Percentiles rank a stretch among this genome's conserved stretches.
phyloP scores from a whole-genome alignment of 106 monocot genomes.

The Phalaenopsis equestris region DNA sequence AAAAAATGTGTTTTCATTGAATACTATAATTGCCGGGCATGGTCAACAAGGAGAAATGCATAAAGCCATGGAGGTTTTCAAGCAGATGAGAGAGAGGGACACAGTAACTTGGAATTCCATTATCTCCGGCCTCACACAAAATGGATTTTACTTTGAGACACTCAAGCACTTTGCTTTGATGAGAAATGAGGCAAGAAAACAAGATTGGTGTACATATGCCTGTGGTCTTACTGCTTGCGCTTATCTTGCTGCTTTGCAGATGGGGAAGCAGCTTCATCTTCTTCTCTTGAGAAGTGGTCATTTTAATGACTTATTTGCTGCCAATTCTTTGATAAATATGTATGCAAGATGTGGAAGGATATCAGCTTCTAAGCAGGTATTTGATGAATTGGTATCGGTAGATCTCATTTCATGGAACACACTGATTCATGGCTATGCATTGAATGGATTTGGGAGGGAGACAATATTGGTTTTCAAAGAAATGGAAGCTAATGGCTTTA shows the following conservation, averaged over 20 bases:
- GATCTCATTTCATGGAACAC: constrained; percentile 71
- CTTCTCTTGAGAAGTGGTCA: constrained; percentile 24
- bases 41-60: constrained; percentile 24
- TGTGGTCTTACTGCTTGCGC: constrained; percentile 52
- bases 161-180: constrained; percentile 36
- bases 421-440: constrained; percentile 44
- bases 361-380: constrained; percentile 22
- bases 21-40: constrained; percentile 32
- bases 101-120: constrained; percentile 30
- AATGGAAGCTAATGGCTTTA: constrained; percentile 11
- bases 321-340: constrained; percentile 57
- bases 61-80: constrained; percentile 20
- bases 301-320: constrained; percentile 31
- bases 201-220: constrained; percentile 53
- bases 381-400: constrained; percentile 22
- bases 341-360: constrained; percentile 64
- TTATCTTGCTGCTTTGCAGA: constrained; percentile 39
- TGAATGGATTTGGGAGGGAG: constrained; percentile 27
- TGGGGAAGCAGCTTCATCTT: constrained; percentile 41
- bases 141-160: constrained; percentile 22
- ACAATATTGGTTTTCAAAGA: constrained; percentile 20
- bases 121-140: constrained; percentile 27
- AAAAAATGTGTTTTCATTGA: constrained; percentile 31
- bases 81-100: constrained; percentile 24
- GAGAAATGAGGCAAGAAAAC: constrained; percentile 34